A percentile compares a stretch with the other conserved stretches of the same genome.
These are phyloP conservation scores for Tetragonia tetragonoides DNA, from an alignment of 148 eudicot genomes.

Conservation along the genomic window DNA sequence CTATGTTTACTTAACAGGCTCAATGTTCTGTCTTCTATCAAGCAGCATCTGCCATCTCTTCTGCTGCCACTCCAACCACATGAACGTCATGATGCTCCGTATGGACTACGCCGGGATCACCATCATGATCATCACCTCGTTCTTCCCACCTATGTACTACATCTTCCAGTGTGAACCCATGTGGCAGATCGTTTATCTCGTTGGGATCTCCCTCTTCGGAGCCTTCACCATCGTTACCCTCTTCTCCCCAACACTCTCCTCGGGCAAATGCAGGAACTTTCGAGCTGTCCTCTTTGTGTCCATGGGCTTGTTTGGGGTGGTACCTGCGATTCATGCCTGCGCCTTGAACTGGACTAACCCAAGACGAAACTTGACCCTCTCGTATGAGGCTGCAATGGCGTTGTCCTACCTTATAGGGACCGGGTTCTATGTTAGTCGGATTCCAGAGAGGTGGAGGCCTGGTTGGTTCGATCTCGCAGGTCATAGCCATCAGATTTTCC, in stretches of 20 bases:
- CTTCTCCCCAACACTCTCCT: conserved; percentile 62
- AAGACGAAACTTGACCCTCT: conserved; percentile 47
- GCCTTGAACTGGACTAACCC: conserved; percentile 70
- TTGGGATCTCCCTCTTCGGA: conserved; percentile 63
- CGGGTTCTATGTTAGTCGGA: conserved; percentile 60
- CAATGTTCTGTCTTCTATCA: conserved; percentile 86
- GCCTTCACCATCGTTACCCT: conserved; percentile 53
- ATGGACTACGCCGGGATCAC: conserved; percentile 84
- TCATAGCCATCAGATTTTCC: conserved; percentile 93
- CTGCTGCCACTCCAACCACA: conserved; percentile 68
- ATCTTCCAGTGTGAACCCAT: conserved; percentile 73
- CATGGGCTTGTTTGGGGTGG: conserved; percentile 73
- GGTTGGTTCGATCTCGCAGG: conserved; percentile 91
- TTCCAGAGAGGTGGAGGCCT: conserved; percentile 92
- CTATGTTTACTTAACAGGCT: conserved; percentile 69
- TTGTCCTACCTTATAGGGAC: conserved; percentile 70
- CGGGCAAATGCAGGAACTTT: conserved; percentile 49
- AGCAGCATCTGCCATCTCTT: conserved; percentile 91
- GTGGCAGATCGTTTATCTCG: conserved; percentile 74
- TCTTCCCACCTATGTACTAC: conserved; percentile 93
- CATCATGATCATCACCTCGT: conserved; percentile 89
- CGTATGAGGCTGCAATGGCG: conserved; percentile 75
- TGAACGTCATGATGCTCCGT: conserved; percentile 53
- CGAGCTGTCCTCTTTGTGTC: conserved; percentile 67
- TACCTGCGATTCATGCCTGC: conserved; percentile 67